Percentiles rank a stretch among this genome's conserved stretches.
Evolutionary conservation across 345 rosid genomes (phyloP).

Genomic region (Melaleuca alternifolia): DNA sequence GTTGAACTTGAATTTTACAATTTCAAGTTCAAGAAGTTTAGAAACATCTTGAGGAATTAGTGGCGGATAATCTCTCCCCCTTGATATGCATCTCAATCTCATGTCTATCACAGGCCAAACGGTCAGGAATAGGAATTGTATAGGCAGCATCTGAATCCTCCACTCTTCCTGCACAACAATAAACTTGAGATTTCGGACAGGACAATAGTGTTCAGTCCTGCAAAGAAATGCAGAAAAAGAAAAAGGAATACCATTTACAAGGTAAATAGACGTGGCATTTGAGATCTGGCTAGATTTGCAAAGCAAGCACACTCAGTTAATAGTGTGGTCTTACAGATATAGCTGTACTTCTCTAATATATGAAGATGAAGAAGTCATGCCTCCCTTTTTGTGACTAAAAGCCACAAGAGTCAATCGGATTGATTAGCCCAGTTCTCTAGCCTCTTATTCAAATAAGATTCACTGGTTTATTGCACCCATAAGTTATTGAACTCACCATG

Average conservation of each 20-base stretch:
- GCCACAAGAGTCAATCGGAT: background rate
- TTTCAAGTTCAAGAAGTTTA: conserved; percentile 64
- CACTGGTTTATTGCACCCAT: background rate
- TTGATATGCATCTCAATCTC: conserved; percentile 59
- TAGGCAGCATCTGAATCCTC: conserved; percentile 89
- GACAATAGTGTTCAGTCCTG: background rate
- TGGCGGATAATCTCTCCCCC: conserved; percentile 62
- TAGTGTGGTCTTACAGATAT: background rate
- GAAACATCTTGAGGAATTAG: conserved; percentile 45
- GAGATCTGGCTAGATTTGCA: background rate
- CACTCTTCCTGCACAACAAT: conserved; percentile 50
- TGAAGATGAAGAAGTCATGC: background rate
- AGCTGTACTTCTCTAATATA: background rate
- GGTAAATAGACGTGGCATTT: background rate
- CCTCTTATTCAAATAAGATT: background rate
- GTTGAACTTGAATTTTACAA: conserved; percentile 26
- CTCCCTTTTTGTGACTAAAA: background rate
- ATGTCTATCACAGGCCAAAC: conserved; percentile 81
- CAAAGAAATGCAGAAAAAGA: background rate
- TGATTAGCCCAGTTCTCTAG: background rate
- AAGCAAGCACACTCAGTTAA: background rate
- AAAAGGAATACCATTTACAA: background rate
- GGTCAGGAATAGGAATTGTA: conserved; percentile 52
- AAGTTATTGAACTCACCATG: background rate
- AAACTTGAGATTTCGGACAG: background rate